A percentile compares a stretch with the other conserved stretches of the same genome.
These are phyloP conservation scores for Diaporthe citriasiana DNA, from an alignment of 2,329 filamentous ascomycete genomes.

Conservation along the genomic window DNA sequence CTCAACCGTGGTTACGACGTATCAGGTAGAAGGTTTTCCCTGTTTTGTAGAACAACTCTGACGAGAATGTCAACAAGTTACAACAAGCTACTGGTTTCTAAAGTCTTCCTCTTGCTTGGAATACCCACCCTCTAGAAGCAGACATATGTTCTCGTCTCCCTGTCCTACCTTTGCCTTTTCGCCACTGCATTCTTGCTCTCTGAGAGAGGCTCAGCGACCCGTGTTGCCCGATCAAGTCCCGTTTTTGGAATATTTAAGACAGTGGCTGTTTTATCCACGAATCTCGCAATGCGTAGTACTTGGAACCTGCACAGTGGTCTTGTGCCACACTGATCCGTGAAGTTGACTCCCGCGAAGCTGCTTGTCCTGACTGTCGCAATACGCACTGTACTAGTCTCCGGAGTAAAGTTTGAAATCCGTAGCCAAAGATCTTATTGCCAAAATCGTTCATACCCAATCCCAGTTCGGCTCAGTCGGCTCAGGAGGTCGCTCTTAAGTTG, in stretches of 20 bases:
- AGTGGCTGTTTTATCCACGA: no score
- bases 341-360: neutral
- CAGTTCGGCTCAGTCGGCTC: neutral
- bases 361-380: neutral
- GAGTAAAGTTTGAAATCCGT: neutral
- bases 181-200: neutral
- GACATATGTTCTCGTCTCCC: neutral
- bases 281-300: neutral
- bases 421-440: neutral
- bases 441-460: neutral
- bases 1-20: neutral
- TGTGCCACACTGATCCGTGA: neutral
- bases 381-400: neutral
- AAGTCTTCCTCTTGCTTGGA: neutral
- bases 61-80: neutral
- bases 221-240: neutral
- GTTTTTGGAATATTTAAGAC: neutral
- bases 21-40: neutral
- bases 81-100: neutral
- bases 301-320: neutral
- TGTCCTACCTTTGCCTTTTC: neutral
- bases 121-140: neutral
- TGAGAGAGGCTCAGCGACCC: neutral
- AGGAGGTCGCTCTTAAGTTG: neutral
- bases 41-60: neutral